Percentiles rank a stretch among this genome's conserved stretches.
phyloP scores from a whole-genome alignment of 768 basidiomycete genomes.

The Phlegmacium glaucopus region DNA sequence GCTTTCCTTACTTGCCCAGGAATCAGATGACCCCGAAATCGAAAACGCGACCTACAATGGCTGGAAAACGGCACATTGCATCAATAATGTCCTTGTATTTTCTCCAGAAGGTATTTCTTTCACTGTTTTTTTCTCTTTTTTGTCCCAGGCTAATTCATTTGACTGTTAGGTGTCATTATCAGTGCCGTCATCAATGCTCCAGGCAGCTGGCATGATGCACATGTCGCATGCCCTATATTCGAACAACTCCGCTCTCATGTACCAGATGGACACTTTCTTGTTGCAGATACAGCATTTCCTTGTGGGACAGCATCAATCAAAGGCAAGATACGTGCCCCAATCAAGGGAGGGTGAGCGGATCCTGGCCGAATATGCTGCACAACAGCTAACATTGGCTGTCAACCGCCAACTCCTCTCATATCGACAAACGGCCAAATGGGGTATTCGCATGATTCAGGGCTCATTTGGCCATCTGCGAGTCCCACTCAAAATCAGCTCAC shows the following conservation, averaged over 20 bases:
- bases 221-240: conserved; percentile 31
- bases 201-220: conserved; percentile 38
- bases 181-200: conserved; percentile 31
- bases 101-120: conserved; percentile 17
- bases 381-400: conserved; percentile 20
- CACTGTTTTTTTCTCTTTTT: background rate
- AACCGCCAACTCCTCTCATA: conserved; percentile 36
- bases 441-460: conserved; percentile 38
- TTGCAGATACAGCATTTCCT: conserved; percentile 40
- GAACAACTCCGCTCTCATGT: conserved; percentile 23
- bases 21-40: conserved; percentile 33
- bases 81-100: conserved; percentile 32
- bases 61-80: conserved; percentile 38
- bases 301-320: conserved; percentile 16
- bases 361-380: conserved; percentile 13
- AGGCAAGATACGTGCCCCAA: conserved; percentile 27
- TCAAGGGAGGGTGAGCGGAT: conserved; percentile 27
- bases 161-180: conserved; percentile 31
- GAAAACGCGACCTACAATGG: conserved; percentile 44
- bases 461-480: conserved; percentile 38
- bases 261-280: conserved; percentile 32
- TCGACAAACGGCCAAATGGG: conserved; percentile 45
- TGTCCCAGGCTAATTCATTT: background rate
- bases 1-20: conserved; percentile 28
- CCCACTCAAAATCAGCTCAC: conserved; percentile 31